Base-by-base conservation (phyloP, 306 rosid species). In the Dryas octopetala region DNA sequence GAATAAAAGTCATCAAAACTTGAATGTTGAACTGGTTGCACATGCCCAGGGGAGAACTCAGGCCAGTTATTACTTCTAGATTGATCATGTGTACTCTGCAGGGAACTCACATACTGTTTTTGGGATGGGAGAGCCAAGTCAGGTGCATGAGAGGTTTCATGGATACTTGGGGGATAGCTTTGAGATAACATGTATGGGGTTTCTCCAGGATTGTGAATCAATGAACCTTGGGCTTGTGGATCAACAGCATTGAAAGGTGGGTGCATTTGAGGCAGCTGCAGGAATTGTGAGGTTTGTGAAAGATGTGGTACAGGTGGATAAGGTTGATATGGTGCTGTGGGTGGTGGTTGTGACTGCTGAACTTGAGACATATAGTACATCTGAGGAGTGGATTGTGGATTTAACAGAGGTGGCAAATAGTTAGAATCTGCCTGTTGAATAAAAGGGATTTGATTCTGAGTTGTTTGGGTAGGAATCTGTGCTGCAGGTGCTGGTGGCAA, bases 131-230 rank as follows among this genome's bases (percentile, higher is more conserved):
- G 71, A 15, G 64, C 72, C 38, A 38, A 17, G 62, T 55, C 57
- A 66, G 77, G 74, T 13, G 62, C 70, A 66, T 48, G 43, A 23
- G 52, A 52, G 65, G 74, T 44, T 49, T 23, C 66, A 16, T 70
- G 86, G 59, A 44, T 74, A 73, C 73, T 74, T 59, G 79, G 68
- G 15, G 49, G 62, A 69, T 80, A 69, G 58, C 75, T 63, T 75
- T 80, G 80, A 48, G 72, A 66, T 53, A 62, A 50, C 48, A n/a
- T 51, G 74, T 52, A 62, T n/a, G 70, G 51, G 13, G 44, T 17
- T 76, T 63, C 81, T 65, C 26, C 70, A 13, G 62, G 61, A 59
- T 47, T 64, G 12, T 71, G 78, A 43, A 68, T 32, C 7, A 48
- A 10, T 5, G 68, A 58, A 41, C 5, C 43, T 63, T 48, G 74